Evolutionary conservation across 2,329 filamentous ascomycete species (phyloP), one percentile per base, ranked within the genome.

Genomic region (Arthroderma sp.): DNA sequence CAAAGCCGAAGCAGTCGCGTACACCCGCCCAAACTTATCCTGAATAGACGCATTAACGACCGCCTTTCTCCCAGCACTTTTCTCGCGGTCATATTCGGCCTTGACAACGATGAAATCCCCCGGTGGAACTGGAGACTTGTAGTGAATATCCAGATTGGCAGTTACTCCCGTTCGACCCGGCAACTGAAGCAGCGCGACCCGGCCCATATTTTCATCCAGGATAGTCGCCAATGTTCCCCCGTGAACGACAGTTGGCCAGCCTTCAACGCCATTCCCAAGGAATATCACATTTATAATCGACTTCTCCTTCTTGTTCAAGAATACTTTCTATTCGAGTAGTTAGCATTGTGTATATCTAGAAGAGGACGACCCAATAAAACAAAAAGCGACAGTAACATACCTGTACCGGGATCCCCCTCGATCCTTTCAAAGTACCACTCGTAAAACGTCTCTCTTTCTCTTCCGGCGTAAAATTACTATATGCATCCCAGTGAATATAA

Each of bases 231-330:
- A 69, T 5, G 73, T 69, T 9, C 83, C 83, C 45, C 83, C 83
- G 64, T 89, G 83, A 42, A 78, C 77, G 36, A 83, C 69, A 8
- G 74, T 73, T 1, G 83, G 83, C 80, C 82, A 88, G 3, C 84
- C 83, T 40, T 72, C 68, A 15, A 82, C 57, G 1, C 69, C 74
- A n/a, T 68, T 60, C 5, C 83, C 84, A 44, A 87, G 71, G 68
- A 72, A 83, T 4, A 87, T 66, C n/a, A 87, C 69, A 41, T 71
- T 74, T 7, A 80, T 65, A 31, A 78, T 60, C 53, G 77, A 74
- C 51, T 76, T 71, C 5, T 77, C 75, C 29, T 61, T 60, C 3
- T 65, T 56, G 57, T 83, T 77, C 68, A 72, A 77, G 57, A 84
- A 87, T 1, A 82, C 63, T 53, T 74, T 71, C 67, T 85, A 74